These are phyloP conservation scores for Nicotiana paniculata DNA, from an alignment of 257 asterid genomes.

Conservation along the genomic window DNA sequence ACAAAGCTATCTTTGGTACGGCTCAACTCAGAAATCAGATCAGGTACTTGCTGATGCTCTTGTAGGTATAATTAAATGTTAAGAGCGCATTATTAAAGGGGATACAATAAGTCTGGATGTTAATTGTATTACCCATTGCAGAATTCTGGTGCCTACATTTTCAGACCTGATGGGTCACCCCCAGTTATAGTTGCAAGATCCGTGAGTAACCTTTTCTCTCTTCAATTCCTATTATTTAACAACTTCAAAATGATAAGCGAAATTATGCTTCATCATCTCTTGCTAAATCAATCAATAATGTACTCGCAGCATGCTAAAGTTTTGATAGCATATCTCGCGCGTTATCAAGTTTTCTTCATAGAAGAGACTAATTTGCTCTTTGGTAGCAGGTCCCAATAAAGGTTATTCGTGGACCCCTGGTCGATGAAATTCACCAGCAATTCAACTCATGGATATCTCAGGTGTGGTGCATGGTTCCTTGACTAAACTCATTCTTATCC, in stretches of 20 bases:
- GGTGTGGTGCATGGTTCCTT: conserved; percentile 27
- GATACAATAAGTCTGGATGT: neutral
- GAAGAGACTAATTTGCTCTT: neutral
- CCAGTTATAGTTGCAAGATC: conserved; percentile 58
- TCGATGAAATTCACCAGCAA: conserved; percentile 83
- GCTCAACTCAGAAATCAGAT: conserved; percentile 29
- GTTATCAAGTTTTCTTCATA: neutral
- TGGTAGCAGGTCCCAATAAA: conserved; percentile 54
- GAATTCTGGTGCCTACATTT: conserved; percentile 88
- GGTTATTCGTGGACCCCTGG: conserved; percentile 60
- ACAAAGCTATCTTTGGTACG: conserved; percentile 79
- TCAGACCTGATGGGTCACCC: conserved; percentile 57
- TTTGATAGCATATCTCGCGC: neutral
- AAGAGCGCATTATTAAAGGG: neutral
- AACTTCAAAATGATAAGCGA: neutral
- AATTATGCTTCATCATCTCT: neutral
- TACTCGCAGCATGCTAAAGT: neutral
- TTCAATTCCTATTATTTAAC: neutral
- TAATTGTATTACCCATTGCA: conserved; percentile 22
- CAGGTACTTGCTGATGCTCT: conserved; percentile 39
- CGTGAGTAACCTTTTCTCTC: conserved; percentile 30
- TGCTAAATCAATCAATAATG: neutral
- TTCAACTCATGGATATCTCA: conserved; percentile 79
- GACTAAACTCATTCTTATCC: neutral
- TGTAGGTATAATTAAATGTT: neutral